Evolutionary conservation across 1,284 basidiomycete species (phyloP).

Genomic region (Hemileia vastatrix): DNA sequence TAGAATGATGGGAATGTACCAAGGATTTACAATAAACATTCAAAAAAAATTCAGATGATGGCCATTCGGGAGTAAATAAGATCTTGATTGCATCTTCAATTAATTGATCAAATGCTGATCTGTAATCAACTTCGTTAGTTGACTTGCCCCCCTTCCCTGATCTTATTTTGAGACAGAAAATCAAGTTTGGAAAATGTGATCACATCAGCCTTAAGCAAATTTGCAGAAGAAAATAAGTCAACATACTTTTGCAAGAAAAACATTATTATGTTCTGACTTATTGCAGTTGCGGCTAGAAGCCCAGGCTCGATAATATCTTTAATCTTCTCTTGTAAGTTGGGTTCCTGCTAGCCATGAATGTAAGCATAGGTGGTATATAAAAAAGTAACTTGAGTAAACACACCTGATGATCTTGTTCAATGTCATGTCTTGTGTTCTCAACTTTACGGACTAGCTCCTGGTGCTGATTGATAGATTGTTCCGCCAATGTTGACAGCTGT

Average conservation of each 20-base stretch:
- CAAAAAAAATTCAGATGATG: conserved; percentile 19
- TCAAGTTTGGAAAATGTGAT: background rate
- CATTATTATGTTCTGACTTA: conserved; percentile 18
- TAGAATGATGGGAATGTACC: conserved; percentile 6
- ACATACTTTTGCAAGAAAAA: conserved; percentile 19
- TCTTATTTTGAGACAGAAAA: background rate
- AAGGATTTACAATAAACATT: conserved; percentile 17
- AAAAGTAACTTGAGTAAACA: background rate
- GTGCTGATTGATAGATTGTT: background rate
- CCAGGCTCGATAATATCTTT: conserved; percentile 10
- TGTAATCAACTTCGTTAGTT: conserved; percentile 10
- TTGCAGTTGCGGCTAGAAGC: conserved; percentile 8
- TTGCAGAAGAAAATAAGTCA: background rate
- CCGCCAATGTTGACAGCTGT: background rate
- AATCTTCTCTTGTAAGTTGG: background rate
- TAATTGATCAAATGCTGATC: conserved; percentile 12
- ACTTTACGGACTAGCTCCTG: background rate
- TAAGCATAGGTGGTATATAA: conserved; percentile 2
- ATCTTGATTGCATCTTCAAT: conserved; percentile 14
- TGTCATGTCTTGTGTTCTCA: background rate
- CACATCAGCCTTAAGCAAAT: background rate
- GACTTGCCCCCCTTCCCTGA: conserved; percentile 18
- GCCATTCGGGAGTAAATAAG: conserved; percentile 20
- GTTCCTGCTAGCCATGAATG: background rate
- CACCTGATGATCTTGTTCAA: background rate